phyloP scores from a whole-genome alignment of 164 flowering plant species.

The Amborella trichopoda region DNA sequence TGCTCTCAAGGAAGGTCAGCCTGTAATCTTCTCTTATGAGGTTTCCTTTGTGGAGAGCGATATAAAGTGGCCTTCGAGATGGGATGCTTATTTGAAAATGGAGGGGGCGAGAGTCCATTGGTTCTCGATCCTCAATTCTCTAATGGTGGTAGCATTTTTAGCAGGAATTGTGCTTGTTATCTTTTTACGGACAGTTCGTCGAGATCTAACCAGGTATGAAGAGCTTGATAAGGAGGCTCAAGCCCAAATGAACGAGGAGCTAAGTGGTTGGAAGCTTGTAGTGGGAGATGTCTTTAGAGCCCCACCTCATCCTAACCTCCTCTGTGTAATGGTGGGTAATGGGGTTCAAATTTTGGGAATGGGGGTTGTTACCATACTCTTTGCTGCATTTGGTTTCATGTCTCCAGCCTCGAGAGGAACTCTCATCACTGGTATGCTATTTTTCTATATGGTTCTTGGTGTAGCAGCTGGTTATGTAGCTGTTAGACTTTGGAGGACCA shows the following conservation, averaged over 20 bases:
- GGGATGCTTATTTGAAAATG: constrained; percentile 93
- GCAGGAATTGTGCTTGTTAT: constrained; percentile 89
- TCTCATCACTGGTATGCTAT: constrained; percentile 65
- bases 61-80: constrained; percentile 85
- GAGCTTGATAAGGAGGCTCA: constrained; percentile 91
- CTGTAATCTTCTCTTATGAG: constrained; percentile 57
- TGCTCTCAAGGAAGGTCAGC: constrained; percentile 55
- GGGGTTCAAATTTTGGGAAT: constrained; percentile 84
- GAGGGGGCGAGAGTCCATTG: constrained; percentile 86
- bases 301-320: constrained; percentile 39
- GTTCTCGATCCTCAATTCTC: constrained; percentile 78
- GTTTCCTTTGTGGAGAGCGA: constrained; percentile 61
- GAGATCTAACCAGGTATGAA: constrained; percentile 74
- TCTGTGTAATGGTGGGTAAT: constrained; percentile 75
- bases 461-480: constrained; percentile 77
- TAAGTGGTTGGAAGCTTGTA: constrained; percentile 88
- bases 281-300: constrained; percentile 84
- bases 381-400: constrained; percentile 88
- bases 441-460: constrained; percentile 71
- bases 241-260: constrained; percentile 86
- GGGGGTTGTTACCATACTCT: constrained; percentile 71
- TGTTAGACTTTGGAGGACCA: constrained; percentile 69
- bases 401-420: constrained; percentile 88
- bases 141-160: constrained; percentile 80
- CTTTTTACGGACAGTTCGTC: constrained; percentile 66